Conservation (phyloP, 805 yeast species). For the Saturnispora ahearnii region DNA sequence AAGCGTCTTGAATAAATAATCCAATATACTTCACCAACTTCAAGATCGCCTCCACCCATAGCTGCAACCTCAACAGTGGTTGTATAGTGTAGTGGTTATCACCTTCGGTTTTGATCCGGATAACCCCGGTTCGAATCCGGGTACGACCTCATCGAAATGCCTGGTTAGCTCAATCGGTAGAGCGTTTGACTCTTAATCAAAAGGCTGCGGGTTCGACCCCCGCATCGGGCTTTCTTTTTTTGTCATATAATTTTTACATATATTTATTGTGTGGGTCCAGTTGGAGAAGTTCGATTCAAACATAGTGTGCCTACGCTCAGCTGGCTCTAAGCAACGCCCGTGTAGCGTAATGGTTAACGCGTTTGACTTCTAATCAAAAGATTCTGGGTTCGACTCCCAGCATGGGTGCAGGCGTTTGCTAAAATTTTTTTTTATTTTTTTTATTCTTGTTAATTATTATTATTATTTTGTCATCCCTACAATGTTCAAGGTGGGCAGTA, state of each 20-base stretch:
- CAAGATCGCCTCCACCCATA: neutral
- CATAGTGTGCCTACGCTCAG: neutral
- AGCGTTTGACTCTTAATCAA: constrained; percentile 17
- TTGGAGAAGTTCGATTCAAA: too few relatives aligned
- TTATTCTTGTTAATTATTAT: too few relatives aligned
- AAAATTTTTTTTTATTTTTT: constrained; percentile 14
- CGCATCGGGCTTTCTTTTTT: constrained; percentile 13
- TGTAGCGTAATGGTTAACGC: constrained; percentile 62
- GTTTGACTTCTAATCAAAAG: constrained; percentile 60
- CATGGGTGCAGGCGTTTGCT: constrained; percentile 29
- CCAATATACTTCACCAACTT: too few relatives aligned
- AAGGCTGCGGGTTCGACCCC: constrained; percentile 17
- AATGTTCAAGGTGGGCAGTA: too few relatives aligned
- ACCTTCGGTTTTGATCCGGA: constrained; percentile 74
- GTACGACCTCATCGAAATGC: constrained; percentile 45
- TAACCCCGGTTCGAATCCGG: constrained; percentile 85
- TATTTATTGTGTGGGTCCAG: too few relatives aligned
- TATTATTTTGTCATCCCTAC: too few relatives aligned
- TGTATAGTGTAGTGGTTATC: constrained; percentile 74
- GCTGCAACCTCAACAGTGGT: constrained; percentile 16
- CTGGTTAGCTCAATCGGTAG: constrained; percentile 17
- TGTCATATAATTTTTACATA: too few relatives aligned
- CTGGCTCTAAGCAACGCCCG: constrained; percentile 30
- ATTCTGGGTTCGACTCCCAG: constrained; percentile 57
- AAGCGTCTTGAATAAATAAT: too few relatives aligned